Evolutionary conservation across 1,284 basidiomycete genomes (phyloP), one percentile per base, ranked within the genome.

Genomic region (Malassezia caprae): DNA sequence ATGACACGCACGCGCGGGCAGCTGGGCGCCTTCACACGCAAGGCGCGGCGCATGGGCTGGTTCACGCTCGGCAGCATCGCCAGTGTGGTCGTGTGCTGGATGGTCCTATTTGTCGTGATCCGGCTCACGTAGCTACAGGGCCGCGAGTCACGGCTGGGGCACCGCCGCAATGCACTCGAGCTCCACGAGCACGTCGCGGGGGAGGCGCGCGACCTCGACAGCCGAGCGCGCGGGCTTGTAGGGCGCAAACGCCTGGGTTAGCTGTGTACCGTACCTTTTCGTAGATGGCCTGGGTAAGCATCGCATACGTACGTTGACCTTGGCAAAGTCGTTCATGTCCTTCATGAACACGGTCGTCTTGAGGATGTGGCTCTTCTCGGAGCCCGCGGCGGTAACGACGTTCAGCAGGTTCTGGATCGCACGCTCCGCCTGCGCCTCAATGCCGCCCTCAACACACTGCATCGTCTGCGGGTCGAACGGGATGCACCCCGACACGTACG

Each of bases 401-500:
- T 83, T 83, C 60, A 83, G 82, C 72, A 96, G 78, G 78, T 96
- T 96, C 74, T 84, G 82, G 67, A 96, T 79, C 10, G 85, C 87
- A 76, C 90, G 90, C 60, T 80, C 77, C 13, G 90, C 83, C 76
- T 98, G 90, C 57, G 80, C 84, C 70, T 87, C 83, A 56, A 96
- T 82, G 31, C 86, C 90, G 32, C 74, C 87, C 42, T 77, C 73
- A 42, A 88, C 84, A 68, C 94, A 77, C 67, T 85, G 79, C 77
- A 83, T 84, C 15, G 83, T 83, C 37, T 79, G 70, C 10, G 90
- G 87, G 71, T 87, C 82, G 58, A 96, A 79, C 1, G 89, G 87
- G 68, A 96, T 87, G 71, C 85, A 87, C 50, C 93, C 93, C 6
- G 88, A 93, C 45, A 84, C 80, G 78, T 91, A 96, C 64, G 94